These are phyloP conservation scores for Thalassiosira pacifica DNA, from an alignment of 352 stramenopile genomes.

Conservation along the genomic window DNA sequence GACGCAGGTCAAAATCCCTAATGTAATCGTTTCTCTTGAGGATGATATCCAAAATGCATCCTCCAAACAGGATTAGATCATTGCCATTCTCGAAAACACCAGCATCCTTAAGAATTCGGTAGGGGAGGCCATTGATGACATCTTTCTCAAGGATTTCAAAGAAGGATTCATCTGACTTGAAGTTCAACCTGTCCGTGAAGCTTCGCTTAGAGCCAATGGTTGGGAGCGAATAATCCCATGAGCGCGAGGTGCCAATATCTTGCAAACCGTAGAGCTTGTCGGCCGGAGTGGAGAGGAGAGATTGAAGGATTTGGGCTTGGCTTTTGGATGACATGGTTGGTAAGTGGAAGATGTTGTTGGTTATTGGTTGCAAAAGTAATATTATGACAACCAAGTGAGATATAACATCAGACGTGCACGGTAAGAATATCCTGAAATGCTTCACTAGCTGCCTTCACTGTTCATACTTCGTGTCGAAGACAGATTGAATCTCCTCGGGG, in stretches of 20 bases:
- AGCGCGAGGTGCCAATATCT: slow-evolving; percentile 26
- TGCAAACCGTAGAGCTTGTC: slow-evolving; percentile 20
- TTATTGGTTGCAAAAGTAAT: no score
- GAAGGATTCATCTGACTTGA: slow-evolving; percentile 43
- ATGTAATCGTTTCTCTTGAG: slow-evolving; percentile 18
- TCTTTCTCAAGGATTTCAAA: slow-evolving; percentile 34
- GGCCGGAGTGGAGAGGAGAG: slow-evolving; percentile 16
- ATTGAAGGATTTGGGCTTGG: slow-evolving; percentile 31
- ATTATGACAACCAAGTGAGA: no score
- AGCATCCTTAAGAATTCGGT: slow-evolving; percentile 26
- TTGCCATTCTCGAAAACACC: slow-evolving; percentile 27
- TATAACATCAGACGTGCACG: no score
- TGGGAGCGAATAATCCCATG: slow-evolving; percentile 42
- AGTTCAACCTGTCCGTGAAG: slow-evolving; percentile 39
- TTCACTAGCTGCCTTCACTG: no score
- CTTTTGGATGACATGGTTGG: slow-evolving; percentile 17
- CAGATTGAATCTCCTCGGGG: no score
- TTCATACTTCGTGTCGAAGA: no score
- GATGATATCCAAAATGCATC: slow-evolving; percentile 44
- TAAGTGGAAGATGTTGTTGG: no score
- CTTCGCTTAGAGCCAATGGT: slow-evolving; percentile 9
- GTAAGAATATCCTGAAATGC: no score
- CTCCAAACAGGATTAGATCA: slow-evolving; percentile 35
- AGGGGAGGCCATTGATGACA: slow-evolving; percentile 37
- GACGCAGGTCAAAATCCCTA: slow-evolving; percentile 42